These are phyloP conservation scores for Phyllostachys edulis DNA, from an alignment of 176 grass and related monocot species.

Conservation along the genomic window DNA sequence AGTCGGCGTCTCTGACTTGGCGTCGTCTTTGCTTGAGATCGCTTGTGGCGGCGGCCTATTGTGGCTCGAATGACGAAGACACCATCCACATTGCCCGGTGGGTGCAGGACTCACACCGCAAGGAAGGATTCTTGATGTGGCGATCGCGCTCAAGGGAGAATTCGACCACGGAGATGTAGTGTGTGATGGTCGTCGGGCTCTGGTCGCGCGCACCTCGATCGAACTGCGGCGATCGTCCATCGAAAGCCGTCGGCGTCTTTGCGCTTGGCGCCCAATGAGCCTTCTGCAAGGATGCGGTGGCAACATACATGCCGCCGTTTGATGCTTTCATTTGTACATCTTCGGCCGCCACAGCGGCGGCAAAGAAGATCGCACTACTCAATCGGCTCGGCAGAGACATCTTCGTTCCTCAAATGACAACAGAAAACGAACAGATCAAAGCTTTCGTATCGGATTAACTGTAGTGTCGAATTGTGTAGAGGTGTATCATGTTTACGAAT, in stretches of 20 bases:
- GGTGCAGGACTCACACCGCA: conserved; percentile 30
- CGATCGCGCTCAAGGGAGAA: neutral
- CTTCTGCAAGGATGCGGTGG: conserved; percentile 18
- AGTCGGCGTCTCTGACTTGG: conserved; percentile 50
- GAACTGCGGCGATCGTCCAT: conserved; percentile 6
- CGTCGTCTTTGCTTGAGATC: conserved; percentile 44
- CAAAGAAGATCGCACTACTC: too few relatives aligned
- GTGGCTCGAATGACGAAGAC: neutral
- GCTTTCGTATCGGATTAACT: neutral
- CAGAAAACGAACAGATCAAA: too few relatives aligned
- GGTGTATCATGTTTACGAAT: neutral
- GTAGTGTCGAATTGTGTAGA: neutral
- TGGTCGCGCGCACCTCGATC: conserved; percentile 24
- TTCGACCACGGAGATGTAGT: conserved; percentile 30
- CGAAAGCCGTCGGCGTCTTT: too few relatives aligned
- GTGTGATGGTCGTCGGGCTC: conserved; percentile 45
- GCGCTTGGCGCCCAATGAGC: too few relatives aligned
- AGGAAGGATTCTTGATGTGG: conserved; percentile 23
- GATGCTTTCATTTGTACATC: neutral
- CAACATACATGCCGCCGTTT: neutral
- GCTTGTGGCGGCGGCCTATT: conserved; percentile 16
- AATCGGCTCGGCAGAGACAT: neutral
- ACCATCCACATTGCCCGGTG: neutral
- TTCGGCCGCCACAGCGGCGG: neutral
- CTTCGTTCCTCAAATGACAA: neutral